Evolutionary conservation across 805 yeast species (phyloP).

Genomic region (Myxozyma sirexii): DNA sequence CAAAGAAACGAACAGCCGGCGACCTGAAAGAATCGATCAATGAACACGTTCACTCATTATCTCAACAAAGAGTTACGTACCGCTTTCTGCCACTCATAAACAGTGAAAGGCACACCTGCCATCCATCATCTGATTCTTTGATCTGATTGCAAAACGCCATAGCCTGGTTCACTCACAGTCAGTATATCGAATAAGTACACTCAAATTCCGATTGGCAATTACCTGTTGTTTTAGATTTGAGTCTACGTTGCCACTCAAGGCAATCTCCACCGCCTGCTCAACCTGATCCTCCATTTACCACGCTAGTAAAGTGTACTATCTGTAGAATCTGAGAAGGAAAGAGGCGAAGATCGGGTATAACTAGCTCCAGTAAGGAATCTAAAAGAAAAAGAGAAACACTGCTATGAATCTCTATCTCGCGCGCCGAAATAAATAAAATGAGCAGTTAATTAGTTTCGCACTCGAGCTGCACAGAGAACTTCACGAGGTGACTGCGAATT

Average conservation of each 20-base stretch:
- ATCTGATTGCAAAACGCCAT: constrained; percentile 50
- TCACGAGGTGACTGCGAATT: no score
- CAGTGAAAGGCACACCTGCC: constrained; percentile 51
- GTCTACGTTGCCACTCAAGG: constrained; percentile 71
- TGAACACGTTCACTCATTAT: not conserved
- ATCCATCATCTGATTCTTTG: constrained; percentile 50
- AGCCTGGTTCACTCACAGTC: constrained; percentile 41
- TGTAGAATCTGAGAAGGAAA: no score
- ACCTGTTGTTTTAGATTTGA: constrained; percentile 61
- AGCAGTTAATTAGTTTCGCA: no score
- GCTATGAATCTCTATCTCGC: no score
- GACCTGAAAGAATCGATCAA: constrained; percentile 40
- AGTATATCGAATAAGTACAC: no score
- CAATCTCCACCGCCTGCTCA: constrained; percentile 85
- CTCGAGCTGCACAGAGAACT: no score
- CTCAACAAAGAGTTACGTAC: constrained; percentile 12
- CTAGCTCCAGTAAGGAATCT: not conserved
- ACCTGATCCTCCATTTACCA: constrained; percentile 57
- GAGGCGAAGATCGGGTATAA: no score
- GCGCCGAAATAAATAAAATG: no score
- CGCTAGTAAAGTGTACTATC: not conserved
- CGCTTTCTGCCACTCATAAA: constrained; percentile 43
- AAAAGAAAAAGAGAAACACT: no score
- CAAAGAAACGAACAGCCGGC: constrained; percentile 64
- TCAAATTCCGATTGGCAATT: no score